Conservation (phyloP, 108 stramenopile genomes). For the Mediolabrus comicus region DNA sequence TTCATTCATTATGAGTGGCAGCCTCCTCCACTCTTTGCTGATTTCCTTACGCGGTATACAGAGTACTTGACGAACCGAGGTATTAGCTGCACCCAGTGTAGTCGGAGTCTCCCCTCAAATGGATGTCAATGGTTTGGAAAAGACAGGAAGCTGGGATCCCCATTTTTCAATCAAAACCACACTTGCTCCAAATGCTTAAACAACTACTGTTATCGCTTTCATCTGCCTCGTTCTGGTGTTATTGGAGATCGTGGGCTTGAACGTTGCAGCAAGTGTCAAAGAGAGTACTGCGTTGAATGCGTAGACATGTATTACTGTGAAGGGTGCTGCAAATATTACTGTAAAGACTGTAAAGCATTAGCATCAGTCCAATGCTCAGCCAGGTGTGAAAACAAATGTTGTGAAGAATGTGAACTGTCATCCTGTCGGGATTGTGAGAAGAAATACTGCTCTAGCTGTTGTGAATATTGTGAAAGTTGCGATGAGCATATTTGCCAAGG, state of each 20-base stretch:
- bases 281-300: not conserved
- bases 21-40: not conserved
- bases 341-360: not conserved
- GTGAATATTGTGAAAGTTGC: not conserved
- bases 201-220: not conserved
- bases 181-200: constrained; percentile 5
- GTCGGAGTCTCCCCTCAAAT: not conserved
- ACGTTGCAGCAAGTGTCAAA: not conserved
- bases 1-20: not conserved
- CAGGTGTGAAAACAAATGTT: not conserved
- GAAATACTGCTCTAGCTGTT: not conserved
- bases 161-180: not conserved
- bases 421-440: not conserved
- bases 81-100: not conserved
- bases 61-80: not conserved
- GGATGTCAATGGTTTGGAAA: not conserved
- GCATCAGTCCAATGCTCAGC: no score
- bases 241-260: not conserved
- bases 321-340: not conserved
- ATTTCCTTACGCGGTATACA: not conserved
- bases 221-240: no score
- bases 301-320: not conserved
- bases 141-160: not conserved
- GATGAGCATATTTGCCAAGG: not conserved
- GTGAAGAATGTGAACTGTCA: not conserved